A percentile compares a stretch with the other conserved stretches of the same genome.
These are phyloP conservation scores for Kandelia obovata DNA, from an alignment of 345 rosid genomes.

Conservation along the genomic window DNA sequence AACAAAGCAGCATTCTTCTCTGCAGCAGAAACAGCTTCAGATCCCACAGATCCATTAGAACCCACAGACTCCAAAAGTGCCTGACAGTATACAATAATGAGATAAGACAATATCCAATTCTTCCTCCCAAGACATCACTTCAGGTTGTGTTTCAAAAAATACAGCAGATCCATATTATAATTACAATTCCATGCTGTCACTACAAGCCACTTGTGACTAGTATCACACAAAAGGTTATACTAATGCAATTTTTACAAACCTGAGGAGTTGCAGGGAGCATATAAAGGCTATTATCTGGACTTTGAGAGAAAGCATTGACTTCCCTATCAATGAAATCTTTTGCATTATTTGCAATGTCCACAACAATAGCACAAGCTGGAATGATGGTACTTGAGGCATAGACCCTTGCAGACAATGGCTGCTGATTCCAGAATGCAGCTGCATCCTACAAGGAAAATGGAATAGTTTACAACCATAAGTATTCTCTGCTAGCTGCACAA, in stretches of 20 bases:
- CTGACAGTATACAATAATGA: constrained; percentile 38
- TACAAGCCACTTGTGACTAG: no score
- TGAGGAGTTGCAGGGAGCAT: constrained; percentile 97
- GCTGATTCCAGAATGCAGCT: constrained; percentile 83
- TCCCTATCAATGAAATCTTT: constrained; percentile 78
- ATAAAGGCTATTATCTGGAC: constrained; percentile 82
- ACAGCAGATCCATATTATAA: no score
- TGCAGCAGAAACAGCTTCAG: constrained; percentile 80
- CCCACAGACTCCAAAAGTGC: constrained; percentile 91
- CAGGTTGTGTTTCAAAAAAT: no score
- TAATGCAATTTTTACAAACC: constrained; percentile 41
- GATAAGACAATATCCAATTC: not conserved
- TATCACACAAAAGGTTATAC: no score
- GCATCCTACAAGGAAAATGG: constrained; percentile 58
- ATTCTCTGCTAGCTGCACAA: not conserved
- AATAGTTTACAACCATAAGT: not conserved
- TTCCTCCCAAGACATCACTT: no score
- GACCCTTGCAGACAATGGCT: constrained; percentile 81
- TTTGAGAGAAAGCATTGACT: constrained; percentile 74
- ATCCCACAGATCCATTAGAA: constrained; percentile 83
- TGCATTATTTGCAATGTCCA: constrained; percentile 65
- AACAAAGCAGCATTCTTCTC: constrained; percentile 90
- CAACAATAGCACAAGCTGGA: constrained; percentile 70
- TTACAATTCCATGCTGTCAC: no score
- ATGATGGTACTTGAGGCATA: constrained; percentile 80